Evolutionary conservation across 805 yeast genomes (phyloP).

Genomic region (Starmerella cellae): DNA sequence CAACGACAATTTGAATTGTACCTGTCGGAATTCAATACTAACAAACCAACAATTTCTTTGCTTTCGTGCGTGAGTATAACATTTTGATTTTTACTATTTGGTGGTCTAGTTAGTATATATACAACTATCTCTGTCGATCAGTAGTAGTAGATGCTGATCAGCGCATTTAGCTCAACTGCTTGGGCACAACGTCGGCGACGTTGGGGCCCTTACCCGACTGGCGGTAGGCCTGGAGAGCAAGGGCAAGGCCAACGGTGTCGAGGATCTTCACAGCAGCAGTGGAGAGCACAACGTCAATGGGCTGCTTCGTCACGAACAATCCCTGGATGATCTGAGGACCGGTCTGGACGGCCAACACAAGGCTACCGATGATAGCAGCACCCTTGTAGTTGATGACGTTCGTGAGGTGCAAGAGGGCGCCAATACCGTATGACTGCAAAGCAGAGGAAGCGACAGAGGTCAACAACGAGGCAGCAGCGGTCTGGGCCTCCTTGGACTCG

Average conservation of each 20-base stretch:
- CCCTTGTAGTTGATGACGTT: conserved; percentile 30
- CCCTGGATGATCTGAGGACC: conserved; percentile 28
- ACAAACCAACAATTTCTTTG: too few relatives aligned
- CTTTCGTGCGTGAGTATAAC: too few relatives aligned
- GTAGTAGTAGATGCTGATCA: background rate
- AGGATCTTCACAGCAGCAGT: conserved; percentile 26
- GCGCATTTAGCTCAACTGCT: conserved; percentile 2
- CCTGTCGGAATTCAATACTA: too few relatives aligned
- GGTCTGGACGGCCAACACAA: conserved; percentile 29
- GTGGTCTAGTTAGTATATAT: too few relatives aligned
- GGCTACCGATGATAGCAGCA: conserved; percentile 30
- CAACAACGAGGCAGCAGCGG: conserved; percentile 27
- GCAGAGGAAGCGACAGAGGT: conserved; percentile 28
- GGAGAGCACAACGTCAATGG: conserved; percentile 27
- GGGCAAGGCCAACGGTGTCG: conserved; percentile 33
- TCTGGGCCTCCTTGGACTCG: conserved; percentile 29
- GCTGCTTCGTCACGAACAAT: conserved; percentile 27
- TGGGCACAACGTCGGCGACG: conserved; percentile 1
- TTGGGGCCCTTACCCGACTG: conserved; percentile 3
- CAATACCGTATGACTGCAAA: conserved; percentile 32
- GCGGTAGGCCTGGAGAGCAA: conserved; percentile 23
- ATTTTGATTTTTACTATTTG: too few relatives aligned
- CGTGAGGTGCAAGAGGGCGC: conserved; percentile 30
- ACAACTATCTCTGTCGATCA: too few relatives aligned
- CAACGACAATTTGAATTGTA: too few relatives aligned